These are phyloP conservation scores for Cladosporium sp. DNA, from an alignment of 2,329 filamentous ascomycete genomes.

Conservation along the genomic window DNA sequence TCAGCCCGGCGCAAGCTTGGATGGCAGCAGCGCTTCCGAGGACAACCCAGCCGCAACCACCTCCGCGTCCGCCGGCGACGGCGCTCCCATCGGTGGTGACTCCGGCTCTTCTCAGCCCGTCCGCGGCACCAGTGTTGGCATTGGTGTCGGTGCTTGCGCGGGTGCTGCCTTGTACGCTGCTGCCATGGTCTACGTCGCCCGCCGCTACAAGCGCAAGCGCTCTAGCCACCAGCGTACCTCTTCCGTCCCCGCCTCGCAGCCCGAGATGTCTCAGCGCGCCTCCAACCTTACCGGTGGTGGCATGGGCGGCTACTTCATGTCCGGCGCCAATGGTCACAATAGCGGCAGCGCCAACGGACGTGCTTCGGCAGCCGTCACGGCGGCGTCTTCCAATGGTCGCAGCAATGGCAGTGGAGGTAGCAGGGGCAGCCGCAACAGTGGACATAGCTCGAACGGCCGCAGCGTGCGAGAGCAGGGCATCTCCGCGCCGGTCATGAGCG, in stretches of 20 bases:
- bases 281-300: conserved; percentile 17
- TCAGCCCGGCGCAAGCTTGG: conserved; percentile 42
- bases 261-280: conserved; percentile 37
- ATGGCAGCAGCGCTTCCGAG: conserved; percentile 36
- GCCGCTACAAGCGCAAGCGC: conserved; percentile 79
- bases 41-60: conserved; percentile 33
- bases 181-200: conserved; percentile 89
- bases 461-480: conserved; percentile 66
- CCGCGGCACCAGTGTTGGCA: conserved; percentile 53
- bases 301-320: conserved; percentile 55
- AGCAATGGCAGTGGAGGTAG: conserved; percentile 36
- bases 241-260: conserved; percentile 67
- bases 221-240: conserved; percentile 62
- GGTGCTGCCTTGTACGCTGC: conserved; percentile 81
- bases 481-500: conserved; percentile 81
- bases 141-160: conserved; percentile 13
- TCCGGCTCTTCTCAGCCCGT: conserved; percentile 50
- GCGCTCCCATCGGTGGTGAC: conserved; percentile 46
- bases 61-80: conserved; percentile 35
- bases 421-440: conserved; percentile 35
- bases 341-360: conserved; percentile 25
- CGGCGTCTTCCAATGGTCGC: conserved; percentile 22
- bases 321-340: conserved; percentile 50
- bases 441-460: conserved; percentile 62
- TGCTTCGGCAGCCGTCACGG: conserved; percentile 8